A percentile compares a stretch with the other conserved stretches of the same genome.
Conservation (phyloP, 495 filamentous ascomycete species). For the Aspergillus hancockii region DNA sequence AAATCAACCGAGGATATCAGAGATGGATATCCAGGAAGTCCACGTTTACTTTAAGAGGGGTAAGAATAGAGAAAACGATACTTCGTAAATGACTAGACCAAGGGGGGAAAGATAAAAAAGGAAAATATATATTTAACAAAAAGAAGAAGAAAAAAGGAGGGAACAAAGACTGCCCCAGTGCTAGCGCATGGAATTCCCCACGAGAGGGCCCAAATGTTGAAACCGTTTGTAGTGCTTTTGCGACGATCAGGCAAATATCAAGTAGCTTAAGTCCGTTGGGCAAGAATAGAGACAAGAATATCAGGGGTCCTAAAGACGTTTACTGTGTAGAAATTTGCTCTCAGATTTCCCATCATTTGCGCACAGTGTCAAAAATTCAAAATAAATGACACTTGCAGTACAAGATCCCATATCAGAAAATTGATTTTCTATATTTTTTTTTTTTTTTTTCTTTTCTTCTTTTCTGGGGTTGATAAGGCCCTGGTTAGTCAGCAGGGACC, state of each 20-base stretch:
- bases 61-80: constrained; percentile 5
- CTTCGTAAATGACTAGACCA: constrained; percentile 6
- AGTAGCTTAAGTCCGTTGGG: not conserved
- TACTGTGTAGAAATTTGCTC: not conserved
- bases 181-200: constrained; percentile 2
- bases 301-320: not conserved
- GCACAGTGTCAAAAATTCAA: not conserved
- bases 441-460: not conserved
- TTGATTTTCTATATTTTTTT: not conserved
- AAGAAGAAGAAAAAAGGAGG: not conserved
- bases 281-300: not conserved
- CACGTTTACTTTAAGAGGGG: not conserved
- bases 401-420: not conserved
- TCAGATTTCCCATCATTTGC: not conserved
- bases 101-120: constrained; percentile 1
- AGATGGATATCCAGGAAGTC: too few species aligned
- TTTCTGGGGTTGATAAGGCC: not conserved
- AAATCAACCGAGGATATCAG: too few species aligned
- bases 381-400: not conserved
- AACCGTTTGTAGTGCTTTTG: not conserved
- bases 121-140: not conserved
- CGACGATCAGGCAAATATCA: not conserved
- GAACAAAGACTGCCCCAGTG: not conserved
- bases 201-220: not conserved
- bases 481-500: not conserved